Percentiles rank a stretch among this genome's conserved stretches.
Evolutionary conservation across 2,329 filamentous ascomycete genomes (phyloP).

Genomic region (Botryotinia calthae): DNA sequence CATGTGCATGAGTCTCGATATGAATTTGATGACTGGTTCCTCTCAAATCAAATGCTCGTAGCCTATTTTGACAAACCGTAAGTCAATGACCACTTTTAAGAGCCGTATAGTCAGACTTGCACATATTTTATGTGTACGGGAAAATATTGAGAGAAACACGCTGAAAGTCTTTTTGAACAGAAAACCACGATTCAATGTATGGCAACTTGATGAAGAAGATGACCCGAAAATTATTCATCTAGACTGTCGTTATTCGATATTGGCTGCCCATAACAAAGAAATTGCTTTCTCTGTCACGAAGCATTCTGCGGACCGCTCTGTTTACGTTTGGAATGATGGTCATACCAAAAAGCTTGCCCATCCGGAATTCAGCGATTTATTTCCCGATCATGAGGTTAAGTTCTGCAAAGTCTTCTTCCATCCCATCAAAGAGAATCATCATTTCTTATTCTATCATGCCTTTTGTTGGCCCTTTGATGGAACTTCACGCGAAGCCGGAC

Average conservation of each 20-base stretch:
- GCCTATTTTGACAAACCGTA: constrained; percentile 5
- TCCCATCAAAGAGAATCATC: constrained; percentile 1
- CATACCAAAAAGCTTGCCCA: background rate
- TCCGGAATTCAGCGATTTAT: background rate
- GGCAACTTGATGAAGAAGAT: constrained; percentile 7
- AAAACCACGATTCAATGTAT: constrained; percentile 9
- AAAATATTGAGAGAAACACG: background rate
- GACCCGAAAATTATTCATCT: constrained; percentile 5
- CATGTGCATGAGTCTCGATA: constrained; percentile 12
- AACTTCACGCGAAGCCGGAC: background rate
- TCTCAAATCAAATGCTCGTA: constrained; percentile 13
- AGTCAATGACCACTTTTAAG: background rate
- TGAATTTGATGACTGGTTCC: background rate
- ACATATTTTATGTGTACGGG: background rate
- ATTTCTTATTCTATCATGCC: constrained; percentile 12
- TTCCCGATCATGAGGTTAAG: background rate
- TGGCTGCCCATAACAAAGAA: background rate
- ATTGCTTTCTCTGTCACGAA: background rate
- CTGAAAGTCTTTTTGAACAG: background rate
- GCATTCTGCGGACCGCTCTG: too few relatives aligned
- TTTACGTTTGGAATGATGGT: background rate
- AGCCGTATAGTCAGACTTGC: background rate
- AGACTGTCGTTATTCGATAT: background rate
- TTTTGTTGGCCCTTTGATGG: background rate
- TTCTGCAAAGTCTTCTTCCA: constrained; percentile 5